Conservation (phyloP, 495 filamentous ascomycete species). For the Margaritispora aquatica region DNA sequence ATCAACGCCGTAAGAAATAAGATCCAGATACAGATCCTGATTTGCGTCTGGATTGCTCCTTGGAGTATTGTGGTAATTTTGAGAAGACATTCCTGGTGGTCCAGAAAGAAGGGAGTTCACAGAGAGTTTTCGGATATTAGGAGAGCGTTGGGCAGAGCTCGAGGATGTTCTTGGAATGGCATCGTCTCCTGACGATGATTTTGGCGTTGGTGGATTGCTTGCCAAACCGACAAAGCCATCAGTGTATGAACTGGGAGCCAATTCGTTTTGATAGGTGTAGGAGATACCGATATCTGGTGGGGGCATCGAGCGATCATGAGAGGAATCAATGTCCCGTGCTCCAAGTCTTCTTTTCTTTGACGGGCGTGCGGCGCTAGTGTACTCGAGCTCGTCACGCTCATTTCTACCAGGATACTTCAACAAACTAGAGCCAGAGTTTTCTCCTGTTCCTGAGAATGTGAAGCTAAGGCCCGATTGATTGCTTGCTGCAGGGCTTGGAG, state of each 20-base stretch:
- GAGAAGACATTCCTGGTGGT: conserved; percentile 17
- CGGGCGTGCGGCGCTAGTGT: conserved; percentile 1
- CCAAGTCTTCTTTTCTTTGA: conserved; percentile 9
- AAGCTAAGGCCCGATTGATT: conserved; percentile 6
- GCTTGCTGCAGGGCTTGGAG: neutral
- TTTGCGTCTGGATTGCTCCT: conserved; percentile 16
- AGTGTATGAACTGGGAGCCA: neutral
- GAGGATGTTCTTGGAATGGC: conserved; percentile 8
- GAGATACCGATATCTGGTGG: conserved; percentile 5
- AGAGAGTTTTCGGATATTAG: conserved; percentile 32
- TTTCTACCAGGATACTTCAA: neutral
- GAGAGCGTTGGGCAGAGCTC: conserved; percentile 23
- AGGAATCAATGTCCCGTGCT: neutral
- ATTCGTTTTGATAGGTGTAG: neutral
- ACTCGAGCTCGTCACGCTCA: neutral
- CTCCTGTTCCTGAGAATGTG: neutral
- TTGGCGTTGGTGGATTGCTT: conserved; percentile 25
- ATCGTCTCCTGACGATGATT: conserved; percentile 21
- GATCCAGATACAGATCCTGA: conserved; percentile 26
- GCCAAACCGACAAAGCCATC: conserved; percentile 1
- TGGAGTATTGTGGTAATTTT: neutral
- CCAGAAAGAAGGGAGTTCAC: conserved; percentile 36
- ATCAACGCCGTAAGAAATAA: conserved; percentile 58
- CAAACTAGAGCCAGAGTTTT: conserved; percentile 2
- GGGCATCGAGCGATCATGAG: conserved; percentile 15